Base-by-base conservation (phyloP, 306 rosid species). In the Oemleria cerasiformis region DNA sequence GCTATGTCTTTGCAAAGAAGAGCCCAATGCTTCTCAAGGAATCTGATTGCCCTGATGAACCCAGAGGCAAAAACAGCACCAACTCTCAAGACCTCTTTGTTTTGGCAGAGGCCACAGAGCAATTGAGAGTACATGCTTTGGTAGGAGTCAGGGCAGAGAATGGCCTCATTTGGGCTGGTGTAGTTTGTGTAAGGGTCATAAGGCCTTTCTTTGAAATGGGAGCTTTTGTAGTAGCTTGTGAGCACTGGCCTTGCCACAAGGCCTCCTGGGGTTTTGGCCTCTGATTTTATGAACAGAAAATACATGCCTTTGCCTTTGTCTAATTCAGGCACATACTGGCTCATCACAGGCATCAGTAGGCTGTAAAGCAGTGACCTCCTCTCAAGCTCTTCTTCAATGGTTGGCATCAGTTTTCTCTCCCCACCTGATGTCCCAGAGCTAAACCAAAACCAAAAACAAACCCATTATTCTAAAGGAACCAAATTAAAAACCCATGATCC, bases 361-460 rank as follows among this genome's bases (percentile, higher is more conserved):
- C 94, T 86, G 53, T 91, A 86, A 0, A 93, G 69, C 39, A 69
- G 41, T n/a, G 79, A 77, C 71, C 91, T 83, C 54, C 97, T 84
- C 39, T 68, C 89, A 23, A 84, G 39, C 61, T 93, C 97, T 17
- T 93, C 97, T 70, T 86, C 89, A 16, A 77, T 91, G 55, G 96
- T 75, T 48, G 98, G 98, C 92, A 93, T 93, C 85, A 93, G 63
- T 73, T 93, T 93, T 57, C 98, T 83, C 84, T 93, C 98, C 1
- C 98, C 98, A 5, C 94, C 98, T 0, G 97, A 91, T 43, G 98
- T 93, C 30, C 98, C 98, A 15, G 98, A 90, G 81, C 98, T 91
- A 6, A 57, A 79, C 41, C 60, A 48, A 71, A 54, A 55, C 44
- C 39, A 58, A 60, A 58, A 69, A 75, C 43, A 69, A 56, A 68